Conservation (phyloP, 225 moss, liverwort and hornwort genomes). For the Takakia lepidozioides region DNA sequence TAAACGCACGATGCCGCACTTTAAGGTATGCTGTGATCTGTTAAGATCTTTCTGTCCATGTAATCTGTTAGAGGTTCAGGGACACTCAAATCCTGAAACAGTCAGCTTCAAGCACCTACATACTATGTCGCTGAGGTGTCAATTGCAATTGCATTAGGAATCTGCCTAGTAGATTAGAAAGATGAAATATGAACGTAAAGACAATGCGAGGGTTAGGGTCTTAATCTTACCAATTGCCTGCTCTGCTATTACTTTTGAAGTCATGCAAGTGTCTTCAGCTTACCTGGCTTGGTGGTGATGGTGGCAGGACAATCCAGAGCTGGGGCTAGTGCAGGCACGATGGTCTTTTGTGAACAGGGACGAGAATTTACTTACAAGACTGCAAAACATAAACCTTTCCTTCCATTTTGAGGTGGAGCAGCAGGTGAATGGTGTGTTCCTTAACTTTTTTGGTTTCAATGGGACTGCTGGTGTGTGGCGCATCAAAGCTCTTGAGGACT, state of each 20-base stretch:
- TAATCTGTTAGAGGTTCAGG: too few species aligned
- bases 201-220: not conserved
- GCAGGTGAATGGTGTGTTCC: slow-evolving; percentile 41
- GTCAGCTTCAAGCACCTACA: too few species aligned
- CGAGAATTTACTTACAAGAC: slow-evolving; percentile 39
- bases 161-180: too few species aligned
- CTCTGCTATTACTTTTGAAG: slow-evolving; percentile 3
- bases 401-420: slow-evolving; percentile 50
- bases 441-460: slow-evolving; percentile 55
- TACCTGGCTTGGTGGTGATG: too few species aligned
- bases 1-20: slow-evolving; percentile 78
- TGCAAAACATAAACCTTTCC: slow-evolving; percentile 45
- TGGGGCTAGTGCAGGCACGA: slow-evolving; percentile 45
- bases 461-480: slow-evolving; percentile 61
- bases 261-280: too few species aligned
- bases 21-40: slow-evolving; percentile 61
- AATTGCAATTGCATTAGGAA: too few species aligned
- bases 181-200: too few species aligned
- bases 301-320: slow-evolving; percentile 40
- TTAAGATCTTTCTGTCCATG: not conserved
- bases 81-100: too few species aligned
- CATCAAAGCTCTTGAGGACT: slow-evolving; percentile 39
- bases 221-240: not conserved
- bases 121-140: too few species aligned
- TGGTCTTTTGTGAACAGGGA: slow-evolving; percentile 54